Evolutionary conservation across 345 rosid genomes (phyloP).

Genomic region (Eutrema yunnanense): DNA sequence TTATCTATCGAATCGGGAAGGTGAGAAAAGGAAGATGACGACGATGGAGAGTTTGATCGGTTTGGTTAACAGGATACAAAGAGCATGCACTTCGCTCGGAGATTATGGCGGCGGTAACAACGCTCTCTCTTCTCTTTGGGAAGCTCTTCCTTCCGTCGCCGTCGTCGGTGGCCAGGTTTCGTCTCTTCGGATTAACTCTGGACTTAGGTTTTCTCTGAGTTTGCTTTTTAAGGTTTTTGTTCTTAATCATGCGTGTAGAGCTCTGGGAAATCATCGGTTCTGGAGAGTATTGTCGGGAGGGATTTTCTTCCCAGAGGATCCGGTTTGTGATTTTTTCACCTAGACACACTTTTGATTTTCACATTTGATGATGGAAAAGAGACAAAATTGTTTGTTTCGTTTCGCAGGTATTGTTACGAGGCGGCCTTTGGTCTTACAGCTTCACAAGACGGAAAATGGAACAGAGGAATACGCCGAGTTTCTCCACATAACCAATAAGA

Average conservation of each 20-base stretch:
- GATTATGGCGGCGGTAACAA: conserved; percentile 63
- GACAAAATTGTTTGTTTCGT: not conserved
- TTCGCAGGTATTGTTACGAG: conserved; percentile 76
- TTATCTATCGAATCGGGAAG: not conserved
- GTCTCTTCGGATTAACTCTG: not conserved
- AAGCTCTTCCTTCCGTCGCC: conserved; percentile 80
- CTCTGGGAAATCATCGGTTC: conserved; percentile 94
- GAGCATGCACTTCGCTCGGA: conserved; percentile 85
- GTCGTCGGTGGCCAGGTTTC: conserved; percentile 86
- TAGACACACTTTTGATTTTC: not conserved
- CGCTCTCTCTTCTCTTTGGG: conserved; percentile 80
- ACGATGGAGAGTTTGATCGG: conserved; percentile 92
- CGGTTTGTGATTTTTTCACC: conserved; percentile 33
- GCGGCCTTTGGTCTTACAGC: conserved; percentile 83
- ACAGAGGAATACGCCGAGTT: conserved; percentile 72
- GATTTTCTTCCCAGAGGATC: conserved; percentile 99
- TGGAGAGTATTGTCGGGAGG: conserved; percentile 90
- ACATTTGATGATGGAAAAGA: not conserved
- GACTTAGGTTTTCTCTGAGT: not conserved
- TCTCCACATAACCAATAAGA: conserved; percentile 60
- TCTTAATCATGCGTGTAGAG: conserved; percentile 42
- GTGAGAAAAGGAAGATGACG: conserved; percentile 32
- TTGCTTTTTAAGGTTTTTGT: not conserved
- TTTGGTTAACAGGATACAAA: conserved; percentile 73
- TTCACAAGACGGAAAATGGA: conserved; percentile 61